Evolutionary conservation across 148 eudicot species (phyloP).

Genomic region (Pouteria glomerata): DNA sequence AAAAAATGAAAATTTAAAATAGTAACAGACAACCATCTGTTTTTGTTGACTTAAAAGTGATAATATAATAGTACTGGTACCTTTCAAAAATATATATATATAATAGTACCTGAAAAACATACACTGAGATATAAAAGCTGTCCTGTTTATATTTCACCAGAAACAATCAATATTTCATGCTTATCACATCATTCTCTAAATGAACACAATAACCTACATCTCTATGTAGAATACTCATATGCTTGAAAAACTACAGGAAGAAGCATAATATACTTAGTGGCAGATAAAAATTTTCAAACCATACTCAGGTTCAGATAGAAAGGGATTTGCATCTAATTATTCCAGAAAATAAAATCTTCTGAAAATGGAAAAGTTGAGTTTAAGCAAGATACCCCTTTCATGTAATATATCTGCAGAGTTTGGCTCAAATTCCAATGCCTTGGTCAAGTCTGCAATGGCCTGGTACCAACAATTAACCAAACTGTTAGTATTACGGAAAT

Average conservation of each 20-base stretch:
- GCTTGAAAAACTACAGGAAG: neutral
- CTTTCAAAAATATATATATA: too few species aligned
- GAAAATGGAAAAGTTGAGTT: slow-evolving; percentile 8
- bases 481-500: too few species aligned
- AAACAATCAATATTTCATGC: neutral
- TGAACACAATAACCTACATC: neutral
- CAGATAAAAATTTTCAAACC: neutral
- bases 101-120: too few species aligned
- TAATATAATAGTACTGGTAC: neutral
- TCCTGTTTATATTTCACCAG: neutral
- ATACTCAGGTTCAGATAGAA: neutral
- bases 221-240: neutral
- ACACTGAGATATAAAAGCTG: too few species aligned
- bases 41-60: neutral
- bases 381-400: slow-evolving; percentile 73
- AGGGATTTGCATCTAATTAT: neutral
- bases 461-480: slow-evolving; percentile 22
- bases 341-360: neutral
- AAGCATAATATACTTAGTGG: neutral
- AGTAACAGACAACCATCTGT: neutral
- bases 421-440: slow-evolving; percentile 87
- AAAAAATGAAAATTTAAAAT: too few species aligned
- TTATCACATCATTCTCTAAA: neutral
- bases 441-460: slow-evolving; percentile 93
- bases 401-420: slow-evolving; percentile 79